Base-by-base conservation (phyloP, 2,329 filamentous ascomycete genomes). In the Ophiosphaerella narmari region DNA sequence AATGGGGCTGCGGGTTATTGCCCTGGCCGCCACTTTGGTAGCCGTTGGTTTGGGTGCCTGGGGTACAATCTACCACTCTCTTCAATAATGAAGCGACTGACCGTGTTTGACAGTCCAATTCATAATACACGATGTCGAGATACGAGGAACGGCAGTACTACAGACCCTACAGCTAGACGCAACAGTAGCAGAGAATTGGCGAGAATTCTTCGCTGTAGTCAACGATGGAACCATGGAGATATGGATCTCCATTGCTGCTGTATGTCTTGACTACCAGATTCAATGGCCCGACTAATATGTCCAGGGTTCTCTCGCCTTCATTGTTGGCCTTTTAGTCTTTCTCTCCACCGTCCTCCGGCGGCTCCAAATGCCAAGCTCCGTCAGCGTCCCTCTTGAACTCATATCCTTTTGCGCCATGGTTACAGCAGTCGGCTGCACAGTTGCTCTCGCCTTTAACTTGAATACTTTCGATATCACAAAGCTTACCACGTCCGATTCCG, bases 181-280 rank as follows among this genome's bases (percentile, higher is more conserved):
- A 38, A 36, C 39, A 5, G 46, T 43, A 24, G 50, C 53, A n/a
- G 44, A 55, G 9, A 39, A 48, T 41, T 70, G 65, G 66, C 46
- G 39, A 33, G 34, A 41, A 2, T 67, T 65, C 53, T 62, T 66
- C 43, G 33, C 14, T 7, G 44, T 45, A 1, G 55, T 56, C 4
- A 37, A 55, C 7, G 32, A 43, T 9, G 57, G 58, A 11, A 47
- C 54, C 16, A 47, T 56, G n/a, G 51, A 53, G 12, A 57, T 66
- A 16, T 68, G 60, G 60, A 50, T 67, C 32, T 57, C 65, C 7
- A 62, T 68, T 26, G 62, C 50, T 33, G 49, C 52, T 9, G 66
- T 69, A 60, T 21, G 63, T 63, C 3, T 3, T 24, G 11, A n/a
- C 18, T 3, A n/a, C n/a, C 4, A 4, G 6, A 12, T 35, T 50